These are phyloP conservation scores for Syzygium syzygioides DNA, from an alignment of 441 rosid species.

Conservation along the genomic window DNA sequence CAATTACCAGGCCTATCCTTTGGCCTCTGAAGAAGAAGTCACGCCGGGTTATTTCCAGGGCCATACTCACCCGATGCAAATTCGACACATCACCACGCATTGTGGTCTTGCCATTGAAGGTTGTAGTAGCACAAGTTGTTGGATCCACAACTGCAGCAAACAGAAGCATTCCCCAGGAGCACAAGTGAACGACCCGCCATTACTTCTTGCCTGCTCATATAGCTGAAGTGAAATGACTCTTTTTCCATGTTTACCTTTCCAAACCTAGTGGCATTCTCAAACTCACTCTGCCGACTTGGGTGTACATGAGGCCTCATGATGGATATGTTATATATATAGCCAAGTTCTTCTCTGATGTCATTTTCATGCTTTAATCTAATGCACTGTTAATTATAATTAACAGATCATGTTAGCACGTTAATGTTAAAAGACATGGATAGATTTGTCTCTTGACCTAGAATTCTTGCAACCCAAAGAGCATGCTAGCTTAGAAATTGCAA, in stretches of 20 bases:
- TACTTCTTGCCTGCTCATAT: no score
- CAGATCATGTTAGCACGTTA: background rate
- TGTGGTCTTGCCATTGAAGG: no score
- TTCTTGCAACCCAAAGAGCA: background rate
- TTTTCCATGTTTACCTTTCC: background rate
- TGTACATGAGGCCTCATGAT: background rate
- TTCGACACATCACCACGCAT: no score
- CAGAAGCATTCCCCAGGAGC: no score
- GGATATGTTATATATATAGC: background rate
- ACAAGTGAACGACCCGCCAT: no score
- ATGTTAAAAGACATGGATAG: background rate
- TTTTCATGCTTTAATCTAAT: background rate
- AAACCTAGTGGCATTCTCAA: background rate
- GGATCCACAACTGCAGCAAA: no score
- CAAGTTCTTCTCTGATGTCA: rapidly evolving
- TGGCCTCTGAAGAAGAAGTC: no score
- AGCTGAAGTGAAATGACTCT: background rate
- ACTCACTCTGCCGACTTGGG: background rate
- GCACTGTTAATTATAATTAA: background rate
- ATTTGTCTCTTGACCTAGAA: background rate
- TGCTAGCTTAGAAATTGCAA: rapidly evolving
- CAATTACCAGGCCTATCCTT: no score
- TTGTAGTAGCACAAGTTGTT: no score
- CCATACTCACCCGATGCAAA: no score
- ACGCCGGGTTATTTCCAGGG: no score